Conservation (phyloP, 192 early-diverging fungal species). For the Bifiguratus adelaidae region DNA sequence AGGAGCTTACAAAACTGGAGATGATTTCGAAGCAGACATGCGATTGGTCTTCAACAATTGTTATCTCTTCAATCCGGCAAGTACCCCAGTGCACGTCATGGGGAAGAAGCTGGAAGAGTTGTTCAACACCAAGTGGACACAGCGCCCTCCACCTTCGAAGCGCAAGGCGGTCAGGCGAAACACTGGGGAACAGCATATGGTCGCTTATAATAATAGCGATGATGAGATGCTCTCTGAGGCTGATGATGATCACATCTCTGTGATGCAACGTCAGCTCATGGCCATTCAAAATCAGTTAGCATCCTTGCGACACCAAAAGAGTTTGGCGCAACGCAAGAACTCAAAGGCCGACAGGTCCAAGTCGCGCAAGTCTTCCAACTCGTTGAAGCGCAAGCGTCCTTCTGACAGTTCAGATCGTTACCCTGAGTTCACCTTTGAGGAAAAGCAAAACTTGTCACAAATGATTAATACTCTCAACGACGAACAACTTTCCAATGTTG, state of each 20-base stretch:
- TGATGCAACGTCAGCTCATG: conserved; percentile 24
- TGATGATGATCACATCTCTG: too few relatives aligned
- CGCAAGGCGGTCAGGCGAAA: conserved; percentile 3
- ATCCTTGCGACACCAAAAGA: conserved; percentile 21
- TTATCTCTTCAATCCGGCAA: conserved; percentile 66
- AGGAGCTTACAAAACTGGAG: conserved; percentile 45
- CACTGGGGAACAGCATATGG: conserved; percentile 17
- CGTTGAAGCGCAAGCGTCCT: conserved; percentile 8
- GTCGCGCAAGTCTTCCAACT: too few relatives aligned
- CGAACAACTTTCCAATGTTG: conserved; percentile 54
- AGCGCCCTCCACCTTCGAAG: conserved; percentile 12
- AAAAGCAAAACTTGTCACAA: conserved; percentile 79
- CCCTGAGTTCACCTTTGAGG: conserved; percentile 67
- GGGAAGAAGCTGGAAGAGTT: conserved; percentile 61
- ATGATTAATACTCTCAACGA: conserved; percentile 49
- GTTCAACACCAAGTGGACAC: conserved; percentile 71
- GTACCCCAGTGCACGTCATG: conserved; percentile 55
- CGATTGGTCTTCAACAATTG: conserved; percentile 83
- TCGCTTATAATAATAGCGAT: too few relatives aligned
- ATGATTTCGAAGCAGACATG: conserved; percentile 68
- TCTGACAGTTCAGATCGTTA: conserved; percentile 7
- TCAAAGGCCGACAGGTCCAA: too few relatives aligned
- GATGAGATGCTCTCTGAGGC: too few relatives aligned
- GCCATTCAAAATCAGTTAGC: conserved; percentile 24
- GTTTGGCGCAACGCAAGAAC: conserved; percentile 7